A percentile compares a stretch with the other conserved stretches of the same genome.
Evolutionary conservation across 441 rosid genomes (phyloP).

Genomic region (Sinapis alba): DNA sequence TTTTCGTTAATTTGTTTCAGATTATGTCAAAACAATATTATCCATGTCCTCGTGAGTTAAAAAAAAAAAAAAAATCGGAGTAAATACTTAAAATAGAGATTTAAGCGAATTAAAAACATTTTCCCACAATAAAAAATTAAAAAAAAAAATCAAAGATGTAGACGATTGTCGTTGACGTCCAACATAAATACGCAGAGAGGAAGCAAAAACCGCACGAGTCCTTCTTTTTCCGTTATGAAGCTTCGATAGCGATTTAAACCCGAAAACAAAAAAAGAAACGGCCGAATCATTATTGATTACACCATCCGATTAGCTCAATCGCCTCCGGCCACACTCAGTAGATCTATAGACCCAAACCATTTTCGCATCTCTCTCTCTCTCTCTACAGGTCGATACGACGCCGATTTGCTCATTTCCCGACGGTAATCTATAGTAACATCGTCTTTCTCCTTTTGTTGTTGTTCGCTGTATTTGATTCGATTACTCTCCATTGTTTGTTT

Average conservation of each 20-base stretch:
- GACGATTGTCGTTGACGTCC: slow-evolving; percentile 32
- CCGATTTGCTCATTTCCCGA: slow-evolving; percentile 21
- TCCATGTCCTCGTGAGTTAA: too few relatives aligned
- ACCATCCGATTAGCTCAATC: slow-evolving; percentile 14
- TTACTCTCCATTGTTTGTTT: background rate
- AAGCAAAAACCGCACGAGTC: slow-evolving; percentile 30
- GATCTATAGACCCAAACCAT: slow-evolving; percentile 5
- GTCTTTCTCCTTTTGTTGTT: background rate
- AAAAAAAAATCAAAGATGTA: background rate
- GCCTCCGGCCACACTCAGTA: slow-evolving; percentile 20
- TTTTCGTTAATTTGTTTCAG: too few relatives aligned
- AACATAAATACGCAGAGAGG: slow-evolving; percentile 15
- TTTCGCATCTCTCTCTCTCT: background rate
- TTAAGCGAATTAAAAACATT: too few relatives aligned
- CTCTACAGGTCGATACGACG: background rate
- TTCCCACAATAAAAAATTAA: background rate
- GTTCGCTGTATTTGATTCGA: slow-evolving; percentile 14
- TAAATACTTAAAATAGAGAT: too few relatives aligned
- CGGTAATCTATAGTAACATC: background rate
- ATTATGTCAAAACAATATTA: too few relatives aligned
- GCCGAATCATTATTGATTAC: slow-evolving; percentile 2
- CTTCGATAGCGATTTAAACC: slow-evolving; percentile 13
- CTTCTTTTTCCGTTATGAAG: slow-evolving; percentile 23
- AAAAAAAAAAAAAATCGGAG: too few relatives aligned
- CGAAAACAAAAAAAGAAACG: slow-evolving; percentile 10